These are phyloP conservation scores for Plasmodium chabaudi DNA, from an alignment of 169 alveolate species.

Conservation along the genomic window DNA sequence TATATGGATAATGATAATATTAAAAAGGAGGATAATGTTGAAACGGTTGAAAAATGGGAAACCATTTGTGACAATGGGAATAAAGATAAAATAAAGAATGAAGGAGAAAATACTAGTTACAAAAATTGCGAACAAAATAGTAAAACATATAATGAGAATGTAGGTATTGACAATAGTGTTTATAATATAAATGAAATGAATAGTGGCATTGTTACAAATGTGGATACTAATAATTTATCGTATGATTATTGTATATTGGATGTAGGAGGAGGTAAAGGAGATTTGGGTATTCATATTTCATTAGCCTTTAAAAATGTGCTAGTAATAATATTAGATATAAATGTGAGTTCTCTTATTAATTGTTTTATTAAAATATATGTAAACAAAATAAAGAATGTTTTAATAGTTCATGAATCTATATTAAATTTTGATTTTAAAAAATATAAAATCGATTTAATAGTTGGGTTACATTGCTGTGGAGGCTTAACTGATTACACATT, in stretches of 20 bases:
- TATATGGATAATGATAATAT: background rate
- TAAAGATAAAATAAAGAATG: constrained; percentile 1
- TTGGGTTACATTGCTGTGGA: constrained; percentile 74
- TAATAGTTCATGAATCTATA: constrained; percentile 68
- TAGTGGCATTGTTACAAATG: background rate
- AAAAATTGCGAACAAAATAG: background rate
- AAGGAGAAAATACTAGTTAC: background rate
- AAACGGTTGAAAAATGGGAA: too few relatives aligned
- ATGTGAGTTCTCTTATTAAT: constrained; percentile 59
- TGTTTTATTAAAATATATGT: constrained; percentile 65
- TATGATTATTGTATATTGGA: constrained; percentile 66
- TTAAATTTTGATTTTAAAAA: constrained; percentile 68
- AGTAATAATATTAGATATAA: constrained; percentile 71
- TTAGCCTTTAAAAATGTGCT: constrained; percentile 57
- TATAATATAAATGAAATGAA: background rate
- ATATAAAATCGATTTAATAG: constrained; percentile 61
- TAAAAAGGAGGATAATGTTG: too few relatives aligned
- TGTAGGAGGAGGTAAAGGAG: constrained; percentile 77
- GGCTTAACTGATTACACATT: constrained; percentile 66
- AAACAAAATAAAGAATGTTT: constrained; percentile 39
- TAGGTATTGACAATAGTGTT: background rate
- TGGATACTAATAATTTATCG: background rate
- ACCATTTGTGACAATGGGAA: background rate
- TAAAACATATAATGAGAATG: background rate
- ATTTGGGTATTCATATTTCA: constrained; percentile 70